phyloP scores from a whole-genome alignment of 1,284 basidiomycete genomes.

The Ustilago crameri region DNA sequence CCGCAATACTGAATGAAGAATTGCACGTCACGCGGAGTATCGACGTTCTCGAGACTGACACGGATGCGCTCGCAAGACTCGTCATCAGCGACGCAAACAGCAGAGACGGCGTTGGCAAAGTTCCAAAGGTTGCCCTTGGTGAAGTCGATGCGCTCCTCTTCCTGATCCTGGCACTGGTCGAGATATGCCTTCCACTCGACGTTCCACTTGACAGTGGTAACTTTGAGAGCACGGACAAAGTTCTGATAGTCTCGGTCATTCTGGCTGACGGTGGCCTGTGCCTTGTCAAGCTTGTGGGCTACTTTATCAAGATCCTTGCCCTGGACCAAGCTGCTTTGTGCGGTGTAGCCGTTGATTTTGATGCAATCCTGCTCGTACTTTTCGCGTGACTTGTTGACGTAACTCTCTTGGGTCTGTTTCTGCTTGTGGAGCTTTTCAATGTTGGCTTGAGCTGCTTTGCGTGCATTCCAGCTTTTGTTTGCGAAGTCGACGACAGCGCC shows the following conservation, averaged over 20 bases:
- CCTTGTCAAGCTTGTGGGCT: slow-evolving; percentile 84
- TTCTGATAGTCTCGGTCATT: slow-evolving; percentile 84
- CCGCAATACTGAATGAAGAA: slow-evolving; percentile 63
- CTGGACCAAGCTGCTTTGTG: slow-evolving; percentile 90
- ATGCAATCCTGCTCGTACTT: slow-evolving; percentile 95
- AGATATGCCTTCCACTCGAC: slow-evolving; percentile 80
- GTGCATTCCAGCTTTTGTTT: slow-evolving; percentile 51
- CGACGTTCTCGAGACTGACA: slow-evolving; percentile 64
- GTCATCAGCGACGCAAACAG: slow-evolving; percentile 94
- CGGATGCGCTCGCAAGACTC: slow-evolving; percentile 71
- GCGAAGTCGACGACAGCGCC: slow-evolving; percentile 65
- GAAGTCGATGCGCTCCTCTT: slow-evolving; percentile 92
- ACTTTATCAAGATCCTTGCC: slow-evolving; percentile 94
- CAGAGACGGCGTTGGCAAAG: slow-evolving; percentile 93
- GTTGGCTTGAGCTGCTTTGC: slow-evolving; percentile 54
- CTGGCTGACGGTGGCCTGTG: slow-evolving; percentile 84
- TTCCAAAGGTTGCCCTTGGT: slow-evolving; percentile 96
- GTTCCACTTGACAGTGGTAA: slow-evolving; percentile 89
- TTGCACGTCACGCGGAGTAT: slow-evolving; percentile 59
- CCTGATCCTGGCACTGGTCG: slow-evolving; percentile 87
- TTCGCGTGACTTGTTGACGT: slow-evolving; percentile 77
- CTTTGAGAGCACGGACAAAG: slow-evolving; percentile 82
- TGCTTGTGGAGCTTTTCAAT: slow-evolving; percentile 66
- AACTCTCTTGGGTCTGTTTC: slow-evolving; percentile 65
- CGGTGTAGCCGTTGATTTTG: slow-evolving; percentile 93